A percentile compares a stretch with the other conserved stretches of the same genome.
phyloP scores from a whole-genome alignment of 345 rosid genomes.

The Salix suchowensis region DNA sequence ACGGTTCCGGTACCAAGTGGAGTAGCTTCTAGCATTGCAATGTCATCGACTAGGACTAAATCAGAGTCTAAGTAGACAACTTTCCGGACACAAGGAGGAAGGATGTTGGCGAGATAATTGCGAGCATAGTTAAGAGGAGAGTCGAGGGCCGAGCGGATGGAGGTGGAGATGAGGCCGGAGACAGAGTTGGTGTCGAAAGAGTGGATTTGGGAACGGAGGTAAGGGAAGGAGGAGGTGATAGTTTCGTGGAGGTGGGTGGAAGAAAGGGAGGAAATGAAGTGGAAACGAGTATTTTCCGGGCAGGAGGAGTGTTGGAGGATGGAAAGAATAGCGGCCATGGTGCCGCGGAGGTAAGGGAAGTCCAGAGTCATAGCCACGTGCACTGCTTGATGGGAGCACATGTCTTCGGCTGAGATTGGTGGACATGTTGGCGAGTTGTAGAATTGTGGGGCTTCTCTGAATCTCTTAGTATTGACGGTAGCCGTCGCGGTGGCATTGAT shows the following conservation, averaged over 20 bases:
- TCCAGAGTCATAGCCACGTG: conserved; percentile 42
- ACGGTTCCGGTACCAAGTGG: conserved; percentile 21
- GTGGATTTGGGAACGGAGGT: conserved; percentile 31
- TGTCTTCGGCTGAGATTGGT: conserved; percentile 3
- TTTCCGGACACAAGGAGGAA: conserved; percentile 26
- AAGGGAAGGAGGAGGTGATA: conserved; percentile 37
- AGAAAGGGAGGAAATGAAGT: conserved; percentile 28
- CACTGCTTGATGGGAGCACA: conserved; percentile 18
- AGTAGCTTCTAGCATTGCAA: conserved; percentile 29
- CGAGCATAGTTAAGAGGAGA: conserved; percentile 43
- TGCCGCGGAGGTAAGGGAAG: conserved; percentile 35
- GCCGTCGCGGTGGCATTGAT: not conserved
- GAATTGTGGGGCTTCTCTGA: conserved; percentile 32
- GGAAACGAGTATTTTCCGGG: conserved; percentile 38
- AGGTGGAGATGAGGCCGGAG: conserved; percentile 38
- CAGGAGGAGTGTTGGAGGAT: conserved; percentile 42
- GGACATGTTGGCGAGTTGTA: conserved; percentile 23
- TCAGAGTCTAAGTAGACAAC: conserved; percentile 39
- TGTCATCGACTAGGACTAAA: conserved; percentile 36
- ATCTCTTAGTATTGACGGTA: not conserved
- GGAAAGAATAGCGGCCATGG: conserved; percentile 31
- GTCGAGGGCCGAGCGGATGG: conserved; percentile 40
- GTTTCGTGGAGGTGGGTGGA: conserved; percentile 23
- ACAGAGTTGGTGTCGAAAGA: conserved; percentile 24
- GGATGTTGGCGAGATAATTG: conserved; percentile 33